Evolutionary conservation across 2,329 filamentous ascomycete genomes (phyloP), one percentile per base, ranked within the genome.

Genomic region (Stagonosporopsis chrysanthemi): DNA sequence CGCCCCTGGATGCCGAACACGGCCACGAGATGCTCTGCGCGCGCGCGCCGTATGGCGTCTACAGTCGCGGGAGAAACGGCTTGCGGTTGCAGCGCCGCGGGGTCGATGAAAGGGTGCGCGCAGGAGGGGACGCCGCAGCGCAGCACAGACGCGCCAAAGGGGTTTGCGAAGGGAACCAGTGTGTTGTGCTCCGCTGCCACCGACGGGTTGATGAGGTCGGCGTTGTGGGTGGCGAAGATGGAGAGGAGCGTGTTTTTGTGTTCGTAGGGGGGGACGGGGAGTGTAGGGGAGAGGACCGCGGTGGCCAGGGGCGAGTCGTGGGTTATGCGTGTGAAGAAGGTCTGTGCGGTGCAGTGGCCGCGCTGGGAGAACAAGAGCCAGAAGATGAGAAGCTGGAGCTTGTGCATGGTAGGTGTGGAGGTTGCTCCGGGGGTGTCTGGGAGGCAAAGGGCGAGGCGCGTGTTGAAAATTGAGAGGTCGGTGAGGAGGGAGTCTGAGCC

Each of bases 371-470:
- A 72, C 28, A 74, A 44, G 17, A 72, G 69, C 71, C 72, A 75
- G 62, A 74, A 75, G n/a, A 69, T 44, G 31, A 74, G 48, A n/a
- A 71, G 24, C 42, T 75, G 72, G 6, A 71, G 44, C 33, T 71
- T 70, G 43, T 35, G 48, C 54, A 69, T 65, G 12, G 65, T 31
- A 9, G 28, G 2, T 5, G 22, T 43, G 28, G 24, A n/a, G 28
- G 11, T 26, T 26, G 23, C 8, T 8, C 12, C 15, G 19, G 46
- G 8, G 6, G 35, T 24, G 1, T 39, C n/a, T 24, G 24, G 26
- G 1, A 64, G 47, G n/a, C 56, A 64, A 6, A 22, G 31, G 5
- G 58, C 56, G 9, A 68, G 54, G 11, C 60, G 62, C 22, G 40
- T 23, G 12, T 41, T 19, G 49, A 72, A 74, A 8, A 11, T 49